Evolutionary conservation across 257 asterid species (phyloP).

Genomic region (Knoxia roxburghii): DNA sequence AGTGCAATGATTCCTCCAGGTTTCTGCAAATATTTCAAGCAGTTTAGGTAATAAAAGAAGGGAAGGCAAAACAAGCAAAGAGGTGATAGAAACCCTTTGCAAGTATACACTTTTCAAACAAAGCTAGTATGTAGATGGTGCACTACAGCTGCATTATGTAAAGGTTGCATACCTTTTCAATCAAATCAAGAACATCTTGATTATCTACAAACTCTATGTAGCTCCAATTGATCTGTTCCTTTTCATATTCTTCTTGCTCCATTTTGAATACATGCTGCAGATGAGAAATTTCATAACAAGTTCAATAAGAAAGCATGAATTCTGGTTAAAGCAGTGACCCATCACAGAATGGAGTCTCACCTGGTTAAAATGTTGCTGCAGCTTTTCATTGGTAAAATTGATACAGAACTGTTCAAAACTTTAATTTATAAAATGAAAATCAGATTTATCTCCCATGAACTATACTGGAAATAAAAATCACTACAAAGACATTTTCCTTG

Average conservation of each 20-base stretch:
- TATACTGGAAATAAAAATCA: not conserved
- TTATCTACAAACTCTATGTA: constrained; percentile 98
- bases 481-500: constrained; percentile 1
- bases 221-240: constrained; percentile 97
- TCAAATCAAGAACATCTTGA: constrained; percentile 98
- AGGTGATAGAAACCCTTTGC: not conserved
- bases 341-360: constrained; percentile 34
- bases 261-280: constrained; percentile 96
- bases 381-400: constrained; percentile 96
- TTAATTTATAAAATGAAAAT: constrained; percentile 5
- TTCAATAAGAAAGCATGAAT: constrained; percentile 24
- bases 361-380: constrained; percentile 99
- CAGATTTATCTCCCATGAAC: not conserved
- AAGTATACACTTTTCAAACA: not conserved
- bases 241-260: constrained; percentile 99
- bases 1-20: constrained; percentile 99
- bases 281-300: constrained; percentile 16
- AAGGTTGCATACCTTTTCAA: constrained; percentile 70
- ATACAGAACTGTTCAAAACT: constrained; percentile 99
- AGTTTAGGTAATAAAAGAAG: not conserved
- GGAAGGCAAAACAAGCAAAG: not conserved
- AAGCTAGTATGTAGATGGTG: not conserved
- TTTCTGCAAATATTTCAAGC: constrained; percentile 54
- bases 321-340: constrained; percentile 15
- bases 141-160: not conserved